Base-by-base conservation (phyloP, 352 stramenopile species). In the Phytophthora fragariae region DNA sequence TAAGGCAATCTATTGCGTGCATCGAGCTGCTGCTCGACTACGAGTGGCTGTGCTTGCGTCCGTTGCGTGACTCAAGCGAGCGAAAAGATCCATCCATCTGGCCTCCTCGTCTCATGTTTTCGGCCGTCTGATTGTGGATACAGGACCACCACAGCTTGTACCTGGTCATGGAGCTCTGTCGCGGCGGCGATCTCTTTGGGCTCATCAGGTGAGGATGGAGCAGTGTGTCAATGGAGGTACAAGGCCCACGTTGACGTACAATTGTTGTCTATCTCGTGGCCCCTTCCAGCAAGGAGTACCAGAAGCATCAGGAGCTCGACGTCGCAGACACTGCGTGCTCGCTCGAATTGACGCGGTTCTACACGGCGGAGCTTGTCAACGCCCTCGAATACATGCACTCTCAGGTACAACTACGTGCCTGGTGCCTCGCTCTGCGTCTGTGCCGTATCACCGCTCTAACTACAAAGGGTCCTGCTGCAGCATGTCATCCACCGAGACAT, bases 401-500 rank as follows among this genome's bases (percentile, higher is more conserved):
- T 10, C 89, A 94, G 84, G 90, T 96, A 75, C 44, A 57, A 7
- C 41, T 49, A 52, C 27, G 1, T 41, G 53, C 0, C 12, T 54
- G 27, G 15, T 44, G 44, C 17, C n/a, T 21, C n/a, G 14, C 24
- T 53, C 47, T 21, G 11, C 12, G 27, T 54, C 15, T 44, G 57
- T 49, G 19, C 2, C 12, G 12, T 39, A 50, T 17, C 47, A 47
- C 19, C 37, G 10, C 27, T 64, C 24, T 67, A 50, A 68, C 50
- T 58, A 50, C 37, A 47, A 57, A 29, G 54, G 50, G 9, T 67
- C 15, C 14, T 73, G 62, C 27, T 78, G 17, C 77, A 99, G 79
- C 88, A 94, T 73, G 84, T 99, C 39, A 96, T 99, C 53, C 97
- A 99, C 72, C 78, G 97, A 46, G 97, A 99, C 82, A 97, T 99